Percentiles rank a stretch among this genome's conserved stretches.
phyloP scores from a whole-genome alignment of 768 basidiomycete genomes.

The Lactarius evosmus region DNA sequence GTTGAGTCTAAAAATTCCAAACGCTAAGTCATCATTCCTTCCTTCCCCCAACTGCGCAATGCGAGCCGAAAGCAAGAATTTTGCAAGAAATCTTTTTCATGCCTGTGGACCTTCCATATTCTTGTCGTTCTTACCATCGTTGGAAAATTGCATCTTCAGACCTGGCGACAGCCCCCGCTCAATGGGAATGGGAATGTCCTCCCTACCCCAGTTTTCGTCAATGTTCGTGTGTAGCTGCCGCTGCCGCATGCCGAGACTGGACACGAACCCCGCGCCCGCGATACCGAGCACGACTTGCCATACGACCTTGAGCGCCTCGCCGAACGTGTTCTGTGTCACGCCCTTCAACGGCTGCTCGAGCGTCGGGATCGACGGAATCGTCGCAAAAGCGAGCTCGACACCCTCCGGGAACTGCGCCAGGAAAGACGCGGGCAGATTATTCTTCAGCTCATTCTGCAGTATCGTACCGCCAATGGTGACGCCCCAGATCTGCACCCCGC shows the following conservation, averaged over 20 bases:
- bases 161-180: not conserved
- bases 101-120: not conserved
- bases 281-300: slow-evolving; percentile 36
- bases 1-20: not conserved
- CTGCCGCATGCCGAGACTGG: slow-evolving; percentile 32
- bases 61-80: not conserved
- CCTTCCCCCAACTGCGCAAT: not conserved
- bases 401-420: slow-evolving; percentile 29
- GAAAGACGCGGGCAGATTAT: slow-evolving; percentile 34
- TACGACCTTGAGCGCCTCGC: slow-evolving; percentile 30
- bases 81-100: not conserved
- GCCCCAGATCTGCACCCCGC: slow-evolving; percentile 35
- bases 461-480: slow-evolving; percentile 38
- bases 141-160: not conserved
- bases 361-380: slow-evolving; percentile 33
- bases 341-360: slow-evolving; percentile 29
- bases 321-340: slow-evolving; percentile 34
- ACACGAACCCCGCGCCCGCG: slow-evolving; percentile 31
- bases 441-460: slow-evolving; percentile 39
- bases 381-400: slow-evolving; percentile 29
- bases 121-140: not conserved
- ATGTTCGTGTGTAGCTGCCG: slow-evolving; percentile 32
- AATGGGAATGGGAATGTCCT: slow-evolving; percentile 3
- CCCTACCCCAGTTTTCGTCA: slow-evolving; percentile 36
- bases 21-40: not conserved